These are phyloP conservation scores for Colletotrichum salicis DNA, from an alignment of 2,329 filamentous ascomycete species.

Conservation along the genomic window DNA sequence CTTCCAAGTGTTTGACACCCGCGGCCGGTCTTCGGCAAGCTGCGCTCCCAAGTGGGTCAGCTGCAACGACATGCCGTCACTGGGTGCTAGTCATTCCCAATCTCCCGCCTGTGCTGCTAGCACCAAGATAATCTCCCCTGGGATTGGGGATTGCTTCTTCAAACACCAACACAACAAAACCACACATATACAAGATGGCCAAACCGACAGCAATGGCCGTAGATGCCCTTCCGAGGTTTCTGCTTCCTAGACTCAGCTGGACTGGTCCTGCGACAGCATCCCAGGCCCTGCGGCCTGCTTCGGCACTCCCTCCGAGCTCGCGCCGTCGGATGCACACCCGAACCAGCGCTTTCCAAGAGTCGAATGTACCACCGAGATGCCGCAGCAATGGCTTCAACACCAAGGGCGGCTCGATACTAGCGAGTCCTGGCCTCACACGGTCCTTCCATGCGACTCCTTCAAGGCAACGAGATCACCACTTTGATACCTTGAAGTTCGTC, in stretches of 20 bases:
- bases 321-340: constrained; percentile 35
- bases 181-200: constrained; percentile 40
- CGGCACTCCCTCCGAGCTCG: constrained; percentile 37
- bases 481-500: constrained; percentile 97
- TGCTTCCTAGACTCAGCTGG: constrained; percentile 68
- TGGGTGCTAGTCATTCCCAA: constrained; percentile 11
- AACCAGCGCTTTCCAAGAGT: constrained; percentile 42
- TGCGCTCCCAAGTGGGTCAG: constrained; percentile 24
- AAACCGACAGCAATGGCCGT: constrained; percentile 42
- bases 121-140: not conserved
- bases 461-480: constrained; percentile 84
- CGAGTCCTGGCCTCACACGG: constrained; percentile 48
- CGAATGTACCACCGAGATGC: constrained; percentile 32
- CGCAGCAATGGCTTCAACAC: constrained; percentile 1
- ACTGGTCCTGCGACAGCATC: constrained; percentile 45
- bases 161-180: not conserved
- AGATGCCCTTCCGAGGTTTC: constrained; percentile 61
- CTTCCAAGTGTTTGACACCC: constrained; percentile 1
- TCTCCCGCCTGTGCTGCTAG: constrained; percentile 15
- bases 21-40: constrained; percentile 30
- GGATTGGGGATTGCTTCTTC: not conserved
- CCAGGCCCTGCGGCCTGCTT: constrained; percentile 41
- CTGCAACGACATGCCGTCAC: constrained; percentile 33
- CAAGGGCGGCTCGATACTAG: constrained; percentile 39
- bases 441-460: constrained; percentile 76